A percentile compares a stretch with the other conserved stretches of the same genome.
Conservation (phyloP, 345 rosid species). For the Salix purpurea region DNA sequence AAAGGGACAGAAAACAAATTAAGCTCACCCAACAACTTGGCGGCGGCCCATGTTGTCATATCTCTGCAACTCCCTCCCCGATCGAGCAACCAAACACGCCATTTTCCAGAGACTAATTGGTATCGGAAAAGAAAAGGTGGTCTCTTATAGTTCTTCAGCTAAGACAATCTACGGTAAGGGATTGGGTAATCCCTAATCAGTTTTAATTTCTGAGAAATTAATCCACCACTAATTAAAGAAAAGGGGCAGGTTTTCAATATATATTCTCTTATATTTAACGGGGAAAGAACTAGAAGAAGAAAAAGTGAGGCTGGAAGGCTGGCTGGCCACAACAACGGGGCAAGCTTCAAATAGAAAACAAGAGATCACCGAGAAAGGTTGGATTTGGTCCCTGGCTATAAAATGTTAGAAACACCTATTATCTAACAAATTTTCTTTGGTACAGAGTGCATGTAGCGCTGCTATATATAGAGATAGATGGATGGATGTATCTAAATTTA, state of each 20-base stretch:
- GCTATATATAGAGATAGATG: not conserved
- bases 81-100: constrained; percentile 66
- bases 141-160: not conserved
- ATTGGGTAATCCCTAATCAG: not conserved
- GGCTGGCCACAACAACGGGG: not conserved
- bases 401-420: not conserved
- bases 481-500: not conserved
- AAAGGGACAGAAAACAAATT: not conserved
- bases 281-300: not conserved
- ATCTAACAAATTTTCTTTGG: not conserved
- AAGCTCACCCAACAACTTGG: constrained; percentile 74
- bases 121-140: not conserved
- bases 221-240: not conserved
- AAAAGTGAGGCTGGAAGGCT: not conserved
- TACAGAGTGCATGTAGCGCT: not conserved
- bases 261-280: no score
- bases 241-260: not conserved
- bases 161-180: not conserved
- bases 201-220: not conserved
- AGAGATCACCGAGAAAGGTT: not conserved
- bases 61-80: constrained; percentile 71
- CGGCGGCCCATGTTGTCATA: constrained; percentile 66
- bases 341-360: not conserved
- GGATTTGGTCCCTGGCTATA: not conserved
- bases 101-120: constrained; percentile 6